Evolutionary conservation across 768 basidiomycete species (phyloP).

Genomic region (Psilocybe sp.): DNA sequence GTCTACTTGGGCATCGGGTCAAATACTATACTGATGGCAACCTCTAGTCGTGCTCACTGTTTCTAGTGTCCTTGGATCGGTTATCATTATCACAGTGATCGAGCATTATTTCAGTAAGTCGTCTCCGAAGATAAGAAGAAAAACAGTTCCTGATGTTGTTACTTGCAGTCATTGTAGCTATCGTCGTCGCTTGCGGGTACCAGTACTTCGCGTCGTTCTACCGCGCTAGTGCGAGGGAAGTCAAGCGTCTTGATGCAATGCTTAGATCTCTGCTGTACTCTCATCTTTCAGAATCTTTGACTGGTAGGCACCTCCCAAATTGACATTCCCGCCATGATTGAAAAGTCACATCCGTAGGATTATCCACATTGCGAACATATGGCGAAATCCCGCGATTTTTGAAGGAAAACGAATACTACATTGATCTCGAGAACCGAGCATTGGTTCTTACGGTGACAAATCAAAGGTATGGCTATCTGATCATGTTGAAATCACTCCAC

Average conservation of each 20-base stretch:
- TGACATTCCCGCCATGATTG: neutral
- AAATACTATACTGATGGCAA: neutral
- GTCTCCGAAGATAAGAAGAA: neutral
- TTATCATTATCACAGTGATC: constrained; percentile 54
- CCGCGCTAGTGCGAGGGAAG: constrained; percentile 65
- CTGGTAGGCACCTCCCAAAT: constrained; percentile 29
- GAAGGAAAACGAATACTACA: constrained; percentile 58
- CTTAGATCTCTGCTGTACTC: constrained; percentile 74
- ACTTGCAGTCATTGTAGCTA: constrained; percentile 48
- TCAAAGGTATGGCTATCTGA: constrained; percentile 41
- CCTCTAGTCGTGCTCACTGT: constrained; percentile 46
- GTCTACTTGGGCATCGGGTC: constrained; percentile 17
- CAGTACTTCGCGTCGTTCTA: constrained; percentile 68
- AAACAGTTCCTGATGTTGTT: neutral
- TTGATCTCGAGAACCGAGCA: constrained; percentile 75
- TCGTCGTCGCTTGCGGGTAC: constrained; percentile 58
- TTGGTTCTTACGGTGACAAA: constrained; percentile 64
- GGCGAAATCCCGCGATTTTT: constrained; percentile 62
- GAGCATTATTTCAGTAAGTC: constrained; percentile 61
- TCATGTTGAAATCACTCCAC: neutral
- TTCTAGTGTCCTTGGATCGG: constrained; percentile 46
- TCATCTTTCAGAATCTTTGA: constrained; percentile 75
- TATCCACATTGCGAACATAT: constrained; percentile 72
- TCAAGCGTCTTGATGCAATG: constrained; percentile 69
- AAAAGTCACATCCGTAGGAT: constrained; percentile 26